phyloP scores from a whole-genome alignment of 352 stramenopile species.

The Pythium monospermum region DNA sequence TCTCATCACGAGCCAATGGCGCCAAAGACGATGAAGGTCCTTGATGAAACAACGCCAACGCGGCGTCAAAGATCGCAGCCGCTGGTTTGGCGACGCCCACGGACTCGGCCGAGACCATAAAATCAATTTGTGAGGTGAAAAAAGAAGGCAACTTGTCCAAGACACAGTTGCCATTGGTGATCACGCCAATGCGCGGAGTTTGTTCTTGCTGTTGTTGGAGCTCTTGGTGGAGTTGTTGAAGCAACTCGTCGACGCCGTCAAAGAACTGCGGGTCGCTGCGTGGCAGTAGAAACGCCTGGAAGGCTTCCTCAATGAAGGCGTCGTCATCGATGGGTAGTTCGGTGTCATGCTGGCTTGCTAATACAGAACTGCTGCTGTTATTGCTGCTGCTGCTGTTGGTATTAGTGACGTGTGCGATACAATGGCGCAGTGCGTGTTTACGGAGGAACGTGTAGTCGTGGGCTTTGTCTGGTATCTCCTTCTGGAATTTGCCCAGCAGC shows the following conservation, averaged over 20 bases:
- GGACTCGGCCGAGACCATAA: slow-evolving; percentile 50
- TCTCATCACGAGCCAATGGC: slow-evolving; percentile 24
- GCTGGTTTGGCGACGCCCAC: slow-evolving; percentile 44
- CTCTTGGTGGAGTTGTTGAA: slow-evolving; percentile 30
- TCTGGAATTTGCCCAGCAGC: slow-evolving; percentile 37
- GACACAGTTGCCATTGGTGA: slow-evolving; percentile 76
- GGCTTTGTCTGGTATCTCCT: slow-evolving; percentile 33
- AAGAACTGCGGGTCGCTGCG: slow-evolving; percentile 63
- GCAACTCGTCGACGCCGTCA: slow-evolving; percentile 42
- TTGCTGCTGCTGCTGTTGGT: no score
- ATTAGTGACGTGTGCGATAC: slow-evolving; percentile 24
- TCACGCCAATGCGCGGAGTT: slow-evolving; percentile 35
- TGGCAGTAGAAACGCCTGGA: slow-evolving; percentile 49
- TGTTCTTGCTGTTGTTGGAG: slow-evolving; percentile 7
- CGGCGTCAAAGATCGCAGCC: slow-evolving; percentile 51
- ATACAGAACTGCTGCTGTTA: no score
- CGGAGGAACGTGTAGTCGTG: slow-evolving; percentile 71
- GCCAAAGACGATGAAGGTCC: no score
- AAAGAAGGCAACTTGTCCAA: slow-evolving; percentile 34
- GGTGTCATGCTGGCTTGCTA: slow-evolving; percentile 8
- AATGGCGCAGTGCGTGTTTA: slow-evolving; percentile 49
- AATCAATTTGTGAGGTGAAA: slow-evolving; percentile 39
- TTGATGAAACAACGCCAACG: slow-evolving; percentile 38
- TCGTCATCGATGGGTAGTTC: slow-evolving; percentile 15
- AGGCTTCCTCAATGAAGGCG: slow-evolving; percentile 42